Conservation (phyloP, 306 rosid genomes). For the Castanea crenata region DNA sequence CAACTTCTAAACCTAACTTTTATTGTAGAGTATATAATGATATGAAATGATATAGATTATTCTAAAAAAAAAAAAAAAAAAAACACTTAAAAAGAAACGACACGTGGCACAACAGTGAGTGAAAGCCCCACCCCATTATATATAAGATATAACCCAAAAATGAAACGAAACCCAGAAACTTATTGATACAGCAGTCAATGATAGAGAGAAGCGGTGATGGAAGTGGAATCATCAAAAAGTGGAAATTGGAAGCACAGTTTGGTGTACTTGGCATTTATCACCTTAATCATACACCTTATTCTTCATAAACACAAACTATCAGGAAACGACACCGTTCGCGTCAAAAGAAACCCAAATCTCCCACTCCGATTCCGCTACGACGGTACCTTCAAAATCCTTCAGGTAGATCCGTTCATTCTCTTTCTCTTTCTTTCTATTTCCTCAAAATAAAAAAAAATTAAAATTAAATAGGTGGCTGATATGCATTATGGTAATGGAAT, state of each 20-base stretch:
- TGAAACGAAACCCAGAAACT: too few species aligned
- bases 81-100: too few species aligned
- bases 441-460: neutral
- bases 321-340: conserved; percentile 36
- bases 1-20: too few species aligned
- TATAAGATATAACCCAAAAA: too few species aligned
- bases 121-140: too few species aligned
- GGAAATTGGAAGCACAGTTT: conserved; percentile 41
- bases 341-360: conserved; percentile 53
- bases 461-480: conserved; percentile 70
- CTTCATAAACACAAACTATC: conserved; percentile 33
- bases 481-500: conserved; percentile 79
- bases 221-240: conserved; percentile 15
- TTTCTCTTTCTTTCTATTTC: neutral
- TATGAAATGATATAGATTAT: too few species aligned
- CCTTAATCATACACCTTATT: conserved; percentile 26
- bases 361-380: conserved; percentile 82
- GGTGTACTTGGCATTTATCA: conserved; percentile 37
- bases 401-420: conserved; percentile 30
- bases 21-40: too few species aligned
- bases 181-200: too few species aligned
- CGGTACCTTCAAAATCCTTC: conserved; percentile 90
- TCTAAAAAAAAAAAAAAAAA: fast-evolving
- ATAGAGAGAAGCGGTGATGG: neutral
- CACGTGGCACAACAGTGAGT: too few species aligned